These are phyloP conservation scores for Sordariomycetes sp. DNA, from an alignment of 2,329 filamentous ascomycete species.

Conservation along the genomic window DNA sequence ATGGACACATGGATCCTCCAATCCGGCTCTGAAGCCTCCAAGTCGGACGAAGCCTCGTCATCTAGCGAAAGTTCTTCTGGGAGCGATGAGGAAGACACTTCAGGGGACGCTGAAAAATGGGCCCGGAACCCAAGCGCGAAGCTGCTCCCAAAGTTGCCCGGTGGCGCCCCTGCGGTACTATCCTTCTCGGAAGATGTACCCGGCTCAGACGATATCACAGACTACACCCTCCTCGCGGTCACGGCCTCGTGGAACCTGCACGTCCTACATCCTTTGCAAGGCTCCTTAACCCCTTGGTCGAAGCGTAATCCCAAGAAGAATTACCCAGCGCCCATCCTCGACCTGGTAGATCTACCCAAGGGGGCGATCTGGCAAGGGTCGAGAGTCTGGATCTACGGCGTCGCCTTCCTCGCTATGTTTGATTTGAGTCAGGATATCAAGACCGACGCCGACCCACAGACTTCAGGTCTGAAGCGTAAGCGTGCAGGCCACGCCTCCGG, in stretches of 20 bases:
- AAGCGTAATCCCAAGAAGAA: slow-evolving; percentile 68
- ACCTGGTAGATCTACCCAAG: slow-evolving; percentile 71
- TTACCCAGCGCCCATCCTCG: slow-evolving; percentile 65
- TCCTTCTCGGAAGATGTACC: slow-evolving; percentile 53
- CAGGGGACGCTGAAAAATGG: slow-evolving; percentile 50
- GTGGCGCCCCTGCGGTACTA: slow-evolving; percentile 55
- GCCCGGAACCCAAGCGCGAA: slow-evolving; percentile 60
- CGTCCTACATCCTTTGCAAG: slow-evolving; percentile 70
- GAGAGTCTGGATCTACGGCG: slow-evolving; percentile 81
- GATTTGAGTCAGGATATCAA: slow-evolving; percentile 66
- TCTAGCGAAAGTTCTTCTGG: slow-evolving; percentile 32
- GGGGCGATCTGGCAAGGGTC: slow-evolving; percentile 75
- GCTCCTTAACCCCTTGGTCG: slow-evolving; percentile 76
- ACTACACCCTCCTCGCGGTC: slow-evolving; percentile 43
- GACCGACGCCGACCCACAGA: slow-evolving; percentile 12
- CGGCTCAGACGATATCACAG: slow-evolving; percentile 20
- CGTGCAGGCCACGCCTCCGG: slow-evolving; percentile 36
- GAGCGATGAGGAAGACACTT: slow-evolving; percentile 33
- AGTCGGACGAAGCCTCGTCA: slow-evolving; percentile 21
- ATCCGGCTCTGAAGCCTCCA: slow-evolving; percentile 14
- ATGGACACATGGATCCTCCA: slow-evolving; percentile 76
- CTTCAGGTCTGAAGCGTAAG: slow-evolving; percentile 38
- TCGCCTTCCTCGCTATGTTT: slow-evolving; percentile 85
- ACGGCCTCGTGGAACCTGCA: slow-evolving; percentile 57
- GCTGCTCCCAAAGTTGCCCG: slow-evolving; percentile 59